phyloP scores from a whole-genome alignment of 805 yeast genomes.

The Yamadazyma akitaensis region DNA sequence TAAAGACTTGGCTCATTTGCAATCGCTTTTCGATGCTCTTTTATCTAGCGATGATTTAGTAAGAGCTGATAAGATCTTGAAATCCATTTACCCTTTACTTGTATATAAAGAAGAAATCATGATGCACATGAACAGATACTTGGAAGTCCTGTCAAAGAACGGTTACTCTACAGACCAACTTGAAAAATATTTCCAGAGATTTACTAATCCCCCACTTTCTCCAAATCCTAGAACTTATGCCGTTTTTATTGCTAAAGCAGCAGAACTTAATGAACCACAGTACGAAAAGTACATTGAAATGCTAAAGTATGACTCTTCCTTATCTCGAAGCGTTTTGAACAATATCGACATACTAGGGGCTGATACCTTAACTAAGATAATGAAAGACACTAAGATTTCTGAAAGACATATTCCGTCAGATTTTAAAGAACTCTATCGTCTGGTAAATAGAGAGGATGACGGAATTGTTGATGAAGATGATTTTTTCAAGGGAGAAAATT shows the following conservation, averaged over 20 bases:
- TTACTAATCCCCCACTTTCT: constrained; percentile 18
- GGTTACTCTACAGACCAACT: constrained; percentile 41
- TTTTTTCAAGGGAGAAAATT: constrained; percentile 30
- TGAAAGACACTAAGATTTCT: constrained; percentile 20
- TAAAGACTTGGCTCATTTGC: constrained; percentile 60
- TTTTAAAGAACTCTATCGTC: constrained; percentile 27
- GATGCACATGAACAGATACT: constrained; percentile 66
- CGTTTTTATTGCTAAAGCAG: constrained; percentile 47
- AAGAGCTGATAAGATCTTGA: constrained; percentile 67
- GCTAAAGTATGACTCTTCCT: constrained; percentile 3
- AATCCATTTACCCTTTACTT: constrained; percentile 53
- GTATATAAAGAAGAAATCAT: constrained; percentile 46
- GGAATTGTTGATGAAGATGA: constrained; percentile 21
- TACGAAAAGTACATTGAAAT: constrained; percentile 15
- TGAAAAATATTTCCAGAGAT: constrained; percentile 36
- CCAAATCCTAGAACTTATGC: constrained; percentile 62
- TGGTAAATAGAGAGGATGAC: constrained; percentile 18
- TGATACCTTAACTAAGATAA: constrained; percentile 40
- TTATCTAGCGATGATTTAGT: constrained; percentile 59
- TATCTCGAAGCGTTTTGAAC: constrained; percentile 27
- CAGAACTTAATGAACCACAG: constrained; percentile 12
- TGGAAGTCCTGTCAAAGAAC: constrained; percentile 41
- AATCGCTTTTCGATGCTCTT: constrained; percentile 79
- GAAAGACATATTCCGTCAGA: constrained; percentile 34
- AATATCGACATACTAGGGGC: constrained; percentile 55